phyloP scores from a whole-genome alignment of 192 early-diverging fungal genomes.

The Pilobolus umbonatus region DNA sequence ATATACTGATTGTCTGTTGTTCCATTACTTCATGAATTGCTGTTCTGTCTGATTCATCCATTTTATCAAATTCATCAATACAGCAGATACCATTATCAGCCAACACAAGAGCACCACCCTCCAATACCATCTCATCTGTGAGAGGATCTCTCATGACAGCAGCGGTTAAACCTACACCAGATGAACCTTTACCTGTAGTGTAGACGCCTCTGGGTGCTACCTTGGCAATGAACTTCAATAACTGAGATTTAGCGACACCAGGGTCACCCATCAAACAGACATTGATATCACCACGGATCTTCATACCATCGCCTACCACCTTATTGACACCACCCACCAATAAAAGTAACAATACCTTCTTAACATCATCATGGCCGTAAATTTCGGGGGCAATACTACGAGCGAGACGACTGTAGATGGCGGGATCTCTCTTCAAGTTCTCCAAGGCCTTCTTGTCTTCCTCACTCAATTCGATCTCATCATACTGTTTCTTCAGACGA shows the following conservation, averaged over 20 bases:
- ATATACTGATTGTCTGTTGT: constrained; percentile 97
- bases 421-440: constrained; percentile 57
- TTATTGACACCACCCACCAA: constrained; percentile 81
- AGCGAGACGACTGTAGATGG: constrained; percentile 75
- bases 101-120: constrained; percentile 95
- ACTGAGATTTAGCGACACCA: constrained; percentile 96
- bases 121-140: constrained; percentile 94
- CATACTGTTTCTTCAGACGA: constrained; percentile 88
- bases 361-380: constrained; percentile 89
- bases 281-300: constrained; percentile 96
- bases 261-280: constrained; percentile 98
- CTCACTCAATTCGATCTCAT: constrained; percentile 65
- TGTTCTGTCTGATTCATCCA: constrained; percentile 94
- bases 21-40: constrained; percentile 99
- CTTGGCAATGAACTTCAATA: constrained; percentile 90
- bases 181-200: constrained; percentile 93
- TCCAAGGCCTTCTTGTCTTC: constrained; percentile 50
- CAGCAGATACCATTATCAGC: constrained; percentile 98
- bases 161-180: constrained; percentile 95
- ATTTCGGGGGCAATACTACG: constrained; percentile 85
- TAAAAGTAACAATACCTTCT: constrained; percentile 82
- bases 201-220: constrained; percentile 94
- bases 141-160: constrained; percentile 89
- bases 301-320: constrained; percentile 86
- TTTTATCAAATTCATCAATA: constrained; percentile 99